Base-by-base conservation (phyloP, 768 basidiomycete genomes). In the Termitomyces heimii region DNA sequence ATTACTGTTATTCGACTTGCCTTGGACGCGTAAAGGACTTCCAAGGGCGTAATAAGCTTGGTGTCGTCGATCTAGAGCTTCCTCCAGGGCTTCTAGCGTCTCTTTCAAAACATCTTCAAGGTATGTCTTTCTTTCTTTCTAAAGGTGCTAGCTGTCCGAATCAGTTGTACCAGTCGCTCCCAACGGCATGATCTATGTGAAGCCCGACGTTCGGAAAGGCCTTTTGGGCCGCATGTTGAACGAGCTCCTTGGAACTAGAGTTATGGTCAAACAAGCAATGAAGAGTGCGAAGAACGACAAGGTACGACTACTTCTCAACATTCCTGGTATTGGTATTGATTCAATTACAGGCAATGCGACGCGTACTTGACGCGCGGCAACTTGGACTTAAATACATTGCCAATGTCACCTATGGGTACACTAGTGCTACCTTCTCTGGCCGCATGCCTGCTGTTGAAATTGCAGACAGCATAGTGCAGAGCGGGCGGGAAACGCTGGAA, bases 201-300 rank as follows among this genome's bases (percentile, higher is more conserved):
- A 96, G 66, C 77, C 86, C 0, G 78, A 80, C 46, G 86, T 98
- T 3, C 82, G 97, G 22, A 88, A 84, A 66, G 94, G 94, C 18
- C 77, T 97, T 5, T 75, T 99, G 10, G 85, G 86, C 3, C 85
- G 95, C 59, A 98, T 99, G 96, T 75, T 99, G 60, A 81, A 80
- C 4, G 97, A 99, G 70, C 75, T 98, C 3, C 75, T 99, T 60
- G 92, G 98, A 53, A 98, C 96, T 18, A 80, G 97, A 54, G 92
- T 98, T 5, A 98, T 99, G 97, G 89, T 99, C 26, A 99, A 98
- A 68, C 88, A 93, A 61, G 93, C 92, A 3, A 94, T 97, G 94
- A 98, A 98, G 69, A 75, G 78, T 24, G 80, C 80, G 8, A 83
- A 82, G 49, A 73, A 76, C 42, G 87, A 97, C 68, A 93, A 92